Evolutionary conservation across 805 yeast species (phyloP).

Genomic region (Suhomyces emberorum): DNA sequence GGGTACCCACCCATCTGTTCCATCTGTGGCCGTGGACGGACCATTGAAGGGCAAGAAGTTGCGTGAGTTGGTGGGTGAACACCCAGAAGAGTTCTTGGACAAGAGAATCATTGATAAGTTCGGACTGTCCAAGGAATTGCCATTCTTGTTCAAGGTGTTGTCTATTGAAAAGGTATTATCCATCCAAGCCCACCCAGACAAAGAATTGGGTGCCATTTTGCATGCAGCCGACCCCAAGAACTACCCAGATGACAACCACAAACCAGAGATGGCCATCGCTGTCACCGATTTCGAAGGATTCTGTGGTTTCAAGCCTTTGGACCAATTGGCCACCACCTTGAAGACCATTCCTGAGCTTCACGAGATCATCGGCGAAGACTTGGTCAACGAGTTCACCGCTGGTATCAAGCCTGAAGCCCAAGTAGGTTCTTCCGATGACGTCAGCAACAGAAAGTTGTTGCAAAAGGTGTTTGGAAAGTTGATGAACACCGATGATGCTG

Average conservation of each 20-base stretch:
- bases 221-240: slow-evolving; percentile 84
- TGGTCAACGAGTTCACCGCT: slow-evolving; percentile 49
- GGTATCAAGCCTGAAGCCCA: slow-evolving; percentile 46
- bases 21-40: slow-evolving; percentile 56
- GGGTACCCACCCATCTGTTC: slow-evolving; percentile 96
- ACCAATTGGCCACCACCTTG: slow-evolving; percentile 67
- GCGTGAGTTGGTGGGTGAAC: slow-evolving; percentile 59
- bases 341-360: slow-evolving; percentile 72
- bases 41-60: slow-evolving; percentile 48
- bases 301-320: slow-evolving; percentile 94
- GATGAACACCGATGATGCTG: slow-evolving; percentile 75
- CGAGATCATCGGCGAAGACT: slow-evolving; percentile 63
- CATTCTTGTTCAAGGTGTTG: slow-evolving; percentile 90
- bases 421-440: slow-evolving; percentile 52
- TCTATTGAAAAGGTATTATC: slow-evolving; percentile 90
- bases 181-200: slow-evolving; percentile 98
- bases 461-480: slow-evolving; percentile 75
- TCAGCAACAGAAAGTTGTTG: slow-evolving; percentile 58
- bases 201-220: slow-evolving; percentile 69
- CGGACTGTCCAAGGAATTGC: slow-evolving; percentile 68
- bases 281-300: slow-evolving; percentile 95
- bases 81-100: slow-evolving; percentile 63
- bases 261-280: slow-evolving; percentile 99
- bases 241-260: slow-evolving; percentile 97
- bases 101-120: slow-evolving; percentile 57